These are phyloP conservation scores for Allomyces javanicus DNA, from an alignment of 192 early-diverging fungal species.

Conservation along the genomic window DNA sequence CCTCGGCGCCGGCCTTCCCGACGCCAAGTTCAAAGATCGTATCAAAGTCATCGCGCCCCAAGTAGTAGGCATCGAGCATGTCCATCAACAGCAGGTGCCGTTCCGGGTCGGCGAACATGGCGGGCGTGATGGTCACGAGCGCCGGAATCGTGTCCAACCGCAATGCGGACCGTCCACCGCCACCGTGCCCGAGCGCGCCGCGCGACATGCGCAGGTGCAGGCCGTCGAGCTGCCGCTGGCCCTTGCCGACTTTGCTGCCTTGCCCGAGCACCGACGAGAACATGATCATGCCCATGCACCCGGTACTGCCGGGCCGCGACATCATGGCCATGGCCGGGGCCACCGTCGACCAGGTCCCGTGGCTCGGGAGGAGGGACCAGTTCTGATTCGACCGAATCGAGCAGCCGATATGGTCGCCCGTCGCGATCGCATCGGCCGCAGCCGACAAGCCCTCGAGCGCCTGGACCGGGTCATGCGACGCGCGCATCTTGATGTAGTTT, in stretches of 20 bases:
- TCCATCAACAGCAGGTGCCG: background rate
- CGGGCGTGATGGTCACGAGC: background rate
- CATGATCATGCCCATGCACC: background rate
- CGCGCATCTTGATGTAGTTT: slow-evolving; percentile 51
- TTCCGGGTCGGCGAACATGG: background rate
- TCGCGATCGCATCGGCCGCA: background rate
- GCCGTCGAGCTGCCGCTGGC: too few relatives aligned
- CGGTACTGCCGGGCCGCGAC: background rate
- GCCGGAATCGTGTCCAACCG: too few relatives aligned
- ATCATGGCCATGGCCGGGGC: background rate
- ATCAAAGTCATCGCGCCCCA: background rate
- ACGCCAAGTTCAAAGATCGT: background rate
- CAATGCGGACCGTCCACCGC: background rate
- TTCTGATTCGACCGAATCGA: background rate
- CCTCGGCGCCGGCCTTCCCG: background rate
- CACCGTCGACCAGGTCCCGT: background rate
- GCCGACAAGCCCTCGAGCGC: background rate
- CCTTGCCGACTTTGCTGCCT: too few relatives aligned
- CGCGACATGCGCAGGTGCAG: too few relatives aligned
- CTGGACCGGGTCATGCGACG: background rate
- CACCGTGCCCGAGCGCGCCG: background rate
- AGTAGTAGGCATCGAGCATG: background rate
- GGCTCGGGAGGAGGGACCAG: background rate
- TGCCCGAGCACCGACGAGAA: background rate
- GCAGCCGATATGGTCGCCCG: background rate